Percentiles rank a stretch among this genome's conserved stretches.
phyloP scores from a whole-genome alignment of 2,329 filamentous ascomycete genomes.

The Helotiales sp. region DNA sequence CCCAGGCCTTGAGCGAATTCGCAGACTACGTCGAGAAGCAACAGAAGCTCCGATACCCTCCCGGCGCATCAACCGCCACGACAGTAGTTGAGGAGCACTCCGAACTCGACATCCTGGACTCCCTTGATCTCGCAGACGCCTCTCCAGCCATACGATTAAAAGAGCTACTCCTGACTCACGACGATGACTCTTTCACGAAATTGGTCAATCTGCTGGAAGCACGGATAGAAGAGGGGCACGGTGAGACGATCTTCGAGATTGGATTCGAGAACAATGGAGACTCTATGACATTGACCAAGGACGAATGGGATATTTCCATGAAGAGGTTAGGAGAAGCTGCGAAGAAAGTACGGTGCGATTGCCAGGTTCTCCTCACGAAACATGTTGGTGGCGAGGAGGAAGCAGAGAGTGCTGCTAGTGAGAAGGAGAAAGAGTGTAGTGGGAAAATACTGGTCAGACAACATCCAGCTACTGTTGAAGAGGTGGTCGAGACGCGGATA shows the following conservation, averaged over 20 bases:
- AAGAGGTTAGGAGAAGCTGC: conserved; percentile 69
- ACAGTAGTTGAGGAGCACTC: conserved; percentile 69
- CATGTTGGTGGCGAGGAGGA: conserved; percentile 81
- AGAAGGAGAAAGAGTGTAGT: conserved; percentile 74
- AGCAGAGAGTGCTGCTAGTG: conserved; percentile 54
- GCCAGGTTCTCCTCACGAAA: conserved; percentile 83
- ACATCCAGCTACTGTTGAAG: conserved; percentile 74
- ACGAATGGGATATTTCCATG: conserved; percentile 77
- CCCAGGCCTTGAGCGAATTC: conserved; percentile 85
- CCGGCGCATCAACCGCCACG: conserved; percentile 33
- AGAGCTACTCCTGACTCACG: conserved; percentile 71
- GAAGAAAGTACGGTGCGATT: conserved; percentile 70
- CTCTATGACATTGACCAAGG: conserved; percentile 74
- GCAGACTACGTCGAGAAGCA: conserved; percentile 97
- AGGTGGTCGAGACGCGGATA: conserved; percentile 94
- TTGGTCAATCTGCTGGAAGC: conserved; percentile 69
- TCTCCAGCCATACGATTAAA: conserved; percentile 72
- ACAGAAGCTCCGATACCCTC: conserved; percentile 72
- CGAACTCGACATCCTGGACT: conserved; percentile 86
- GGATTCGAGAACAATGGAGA: conserved; percentile 91
- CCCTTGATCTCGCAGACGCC: conserved; percentile 72
- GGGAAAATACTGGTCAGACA: conserved; percentile 88
- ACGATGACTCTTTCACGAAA: conserved; percentile 64
- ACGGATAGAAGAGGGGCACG: conserved; percentile 80
- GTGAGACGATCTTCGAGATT: conserved; percentile 89